Conservation (phyloP, 345 rosid genomes). For the Populus ilicifolia region DNA sequence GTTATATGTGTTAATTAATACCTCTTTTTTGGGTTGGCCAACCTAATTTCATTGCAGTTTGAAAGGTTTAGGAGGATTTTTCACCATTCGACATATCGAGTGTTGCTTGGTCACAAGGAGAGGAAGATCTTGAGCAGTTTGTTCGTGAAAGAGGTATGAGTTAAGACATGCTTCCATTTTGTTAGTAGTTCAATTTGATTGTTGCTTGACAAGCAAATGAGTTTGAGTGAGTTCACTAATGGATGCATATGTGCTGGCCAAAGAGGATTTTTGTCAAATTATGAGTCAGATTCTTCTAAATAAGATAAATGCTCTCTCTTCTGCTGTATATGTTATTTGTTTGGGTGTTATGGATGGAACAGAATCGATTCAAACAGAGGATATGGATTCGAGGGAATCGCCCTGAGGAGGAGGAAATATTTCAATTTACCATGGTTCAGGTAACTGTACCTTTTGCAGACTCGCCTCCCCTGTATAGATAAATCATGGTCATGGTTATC, state of each 20-base stretch:
- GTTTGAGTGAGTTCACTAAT: background rate
- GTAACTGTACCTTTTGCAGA: constrained; percentile 26
- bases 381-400: constrained; percentile 83
- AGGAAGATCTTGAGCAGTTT: constrained; percentile 78
- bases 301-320: background rate
- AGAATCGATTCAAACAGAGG: constrained; percentile 84
- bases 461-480: background rate
- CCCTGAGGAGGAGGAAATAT: constrained; percentile 85
- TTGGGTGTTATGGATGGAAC: constrained; percentile 5
- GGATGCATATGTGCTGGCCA: background rate
- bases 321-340: background rate
- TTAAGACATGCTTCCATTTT: background rate
- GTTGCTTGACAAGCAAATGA: too few relatives aligned
- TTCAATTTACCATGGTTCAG: constrained; percentile 90
- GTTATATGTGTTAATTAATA: too few relatives aligned
- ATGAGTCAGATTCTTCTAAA: too few relatives aligned
- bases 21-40: too few relatives aligned
- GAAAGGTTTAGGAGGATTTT: constrained; percentile 90
- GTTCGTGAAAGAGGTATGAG: constrained; percentile 66
- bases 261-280: background rate
- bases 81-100: constrained; percentile 88
- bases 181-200: too few relatives aligned
- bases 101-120: constrained; percentile 82
- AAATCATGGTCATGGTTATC: background rate
- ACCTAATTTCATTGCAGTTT: constrained; percentile 40